Evolutionary conservation across 768 basidiomycete species (phyloP), one percentile per base, ranked within the genome.

Genomic region (Tylopilus sp.): DNA sequence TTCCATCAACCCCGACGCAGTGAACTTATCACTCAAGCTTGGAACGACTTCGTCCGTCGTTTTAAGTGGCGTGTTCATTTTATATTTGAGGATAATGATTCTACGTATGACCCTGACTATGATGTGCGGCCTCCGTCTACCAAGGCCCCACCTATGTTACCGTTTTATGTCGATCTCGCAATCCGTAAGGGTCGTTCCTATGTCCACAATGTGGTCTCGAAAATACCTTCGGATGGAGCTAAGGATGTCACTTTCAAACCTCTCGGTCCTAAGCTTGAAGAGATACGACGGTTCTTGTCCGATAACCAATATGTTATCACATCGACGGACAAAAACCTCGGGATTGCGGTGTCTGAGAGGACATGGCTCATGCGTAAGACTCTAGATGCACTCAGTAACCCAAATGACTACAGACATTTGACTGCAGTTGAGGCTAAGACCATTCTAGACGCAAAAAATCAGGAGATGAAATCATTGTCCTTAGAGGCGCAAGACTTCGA

Each of bases 31-130:
- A 5, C 0, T 2, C 2, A 17, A 1, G 58, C 58, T 3, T 60
- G 53, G 52, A 13, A 17, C 0, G 58, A 60, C 42, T 44, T 44
- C 19, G 26, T 5, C 2, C 16, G 42, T 10, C 17, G 42, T 3
- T 44, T 44, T n/a, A 6, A 55, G 0, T 59, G 58, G 58, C 10
- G 37, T 2, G 12, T 57, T 1, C 33, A 49, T 1, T 59, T 59
- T 9, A 0, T 14, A 0, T n/a, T 59, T 26, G 38, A 52, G 7
- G 47, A n/a, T 1, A 6, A 37, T 7, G 5, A 47, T 0, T 10
- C 2, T 0, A 26, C 30, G 4, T 60, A 60, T n/a, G 59, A 60
- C 29, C 50, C 55, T 0, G 59, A 60, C 6, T 60, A 57, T 3
- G 59, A 60, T 9, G 59, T 60, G 29, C 0, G 34, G 0, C 7